Evolutionary conservation across 768 basidiomycete species (phyloP), one percentile per base, ranked within the genome.

Genomic region (Xerocomellus chrysenteron): DNA sequence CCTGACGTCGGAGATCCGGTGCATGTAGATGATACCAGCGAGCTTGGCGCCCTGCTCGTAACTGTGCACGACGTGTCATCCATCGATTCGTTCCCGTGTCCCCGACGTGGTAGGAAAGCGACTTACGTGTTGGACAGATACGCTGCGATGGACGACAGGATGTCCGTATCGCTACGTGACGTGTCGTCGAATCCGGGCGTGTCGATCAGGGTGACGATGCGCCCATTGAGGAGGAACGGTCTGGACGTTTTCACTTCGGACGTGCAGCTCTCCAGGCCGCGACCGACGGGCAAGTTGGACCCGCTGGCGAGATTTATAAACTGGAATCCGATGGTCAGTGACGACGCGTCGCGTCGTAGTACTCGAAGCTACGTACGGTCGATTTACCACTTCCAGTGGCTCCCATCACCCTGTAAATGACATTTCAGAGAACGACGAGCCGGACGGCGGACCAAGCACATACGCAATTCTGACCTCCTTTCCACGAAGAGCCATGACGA

Each of bases 121-220:
- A 50, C 70, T 55, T 51, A 72, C 70, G 68, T 70, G 48, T 60
- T 72, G 55, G 70, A 69, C n/a, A 71, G 65, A 40, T 72, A 71
- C 1, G 36, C 76, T 56, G 81, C 78, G 50, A 83, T 82, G 73
- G 78, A 76, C 30, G 73, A 76, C 37, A 84, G 69, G 12, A 84
- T 75, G 40, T 80, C 80, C 1, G 77, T 74, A 56, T 83, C 82
- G 57, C 75, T 80, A 43, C 73, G 75, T 13, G 58, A 19, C 10
- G 82, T 80, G 59, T 85, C 82, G 59, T 84, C 83, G 64, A 85
- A 85, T 5, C 84, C 84, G 16, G 84, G 84, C 0, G 83, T 85
- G 65, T 86, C 84, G 41, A 86, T 77, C 32, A 86, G 66, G 13
- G 73, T 78, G 50, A 85, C 68, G 50, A 60, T 64, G 8, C 72